Evolutionary conservation across 2,329 filamentous ascomycete genomes (phyloP).

Genomic region (Exophiala calicioides): DNA sequence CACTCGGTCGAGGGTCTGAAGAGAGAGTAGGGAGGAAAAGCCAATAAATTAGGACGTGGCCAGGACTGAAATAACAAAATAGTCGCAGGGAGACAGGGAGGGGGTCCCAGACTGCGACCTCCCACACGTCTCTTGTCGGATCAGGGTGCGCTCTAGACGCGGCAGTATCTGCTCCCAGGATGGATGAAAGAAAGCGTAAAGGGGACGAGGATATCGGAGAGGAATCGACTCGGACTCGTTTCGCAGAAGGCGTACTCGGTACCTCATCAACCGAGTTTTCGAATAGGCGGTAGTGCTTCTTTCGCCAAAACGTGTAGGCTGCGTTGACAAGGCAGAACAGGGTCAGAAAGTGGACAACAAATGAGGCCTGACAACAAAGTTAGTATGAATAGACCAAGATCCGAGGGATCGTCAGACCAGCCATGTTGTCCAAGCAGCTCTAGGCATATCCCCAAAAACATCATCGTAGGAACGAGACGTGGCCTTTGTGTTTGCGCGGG

Average conservation of each 20-base stretch:
- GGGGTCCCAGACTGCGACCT: constrained; percentile 91
- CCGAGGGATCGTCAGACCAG: constrained; percentile 50
- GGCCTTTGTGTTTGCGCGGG: constrained; percentile 71
- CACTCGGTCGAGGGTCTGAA: constrained; percentile 77
- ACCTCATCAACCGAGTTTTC: constrained; percentile 76
- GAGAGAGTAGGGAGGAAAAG: constrained; percentile 77
- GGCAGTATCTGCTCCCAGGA: constrained; percentile 70
- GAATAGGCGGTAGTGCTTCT: constrained; percentile 87
- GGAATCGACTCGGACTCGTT: constrained; percentile 83
- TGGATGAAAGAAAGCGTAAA: constrained; percentile 68
- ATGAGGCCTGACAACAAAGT: constrained; percentile 57
- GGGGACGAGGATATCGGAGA: constrained; percentile 77
- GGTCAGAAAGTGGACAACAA: constrained; percentile 70
- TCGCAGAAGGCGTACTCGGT: constrained; percentile 79
- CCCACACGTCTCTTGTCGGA: constrained; percentile 85
- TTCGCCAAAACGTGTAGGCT: constrained; percentile 76
- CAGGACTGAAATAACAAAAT: constrained; percentile 89
- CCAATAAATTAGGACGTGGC: constrained; percentile 88
- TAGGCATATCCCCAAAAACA: constrained; percentile 73
- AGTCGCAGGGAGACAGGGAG: constrained; percentile 77
- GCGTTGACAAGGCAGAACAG: constrained; percentile 72
- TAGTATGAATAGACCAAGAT: constrained; percentile 14
- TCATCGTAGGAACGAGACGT: constrained; percentile 65
- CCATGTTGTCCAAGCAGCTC: constrained; percentile 67
- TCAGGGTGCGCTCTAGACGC: constrained; percentile 82